Evolutionary conservation across 2,329 filamentous ascomycete genomes (phyloP), one percentile per base, ranked within the genome.

Genomic region (Fusarium neocosmosporiellum): DNA sequence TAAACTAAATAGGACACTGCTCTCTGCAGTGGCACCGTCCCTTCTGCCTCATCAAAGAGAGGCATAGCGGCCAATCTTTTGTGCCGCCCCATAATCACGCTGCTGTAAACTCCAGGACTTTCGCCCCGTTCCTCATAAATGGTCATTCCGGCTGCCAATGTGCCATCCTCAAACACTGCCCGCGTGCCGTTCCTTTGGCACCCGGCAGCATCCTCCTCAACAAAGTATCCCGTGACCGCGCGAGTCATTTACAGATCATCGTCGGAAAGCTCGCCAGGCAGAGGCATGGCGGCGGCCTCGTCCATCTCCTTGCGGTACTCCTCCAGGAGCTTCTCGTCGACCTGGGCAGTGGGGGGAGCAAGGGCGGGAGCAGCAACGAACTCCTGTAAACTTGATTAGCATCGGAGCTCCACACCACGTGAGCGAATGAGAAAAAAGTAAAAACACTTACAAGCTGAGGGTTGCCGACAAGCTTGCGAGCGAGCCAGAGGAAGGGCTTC

Each of bases 401-500:
- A 54, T 65, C 63, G 43, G 27, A 16, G 33, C 27, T 63, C 53
- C 70, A 57, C n/a, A 13, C 24, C 20, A 31, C 34, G 34, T 29
- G 18, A 10, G 18, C 10, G 9, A 34, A 33, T 16, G 14, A 29
- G 27, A 27, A 14, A 20, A 16, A 22, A 16, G 24, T 9, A 39
- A 46, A 31, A 31, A 4, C 57, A 74, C 75, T 58, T 72, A 74
- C 71, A 57, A 79, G 73, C 57, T 73, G 68, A 80, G 94, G 89
- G 90, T 98, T 98, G 86, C 96, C 96, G 79, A 98, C 95, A 67
- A 99, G 92, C 92, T 99, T 99, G 85, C 96, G 92, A 79, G 95
- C 96, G 80, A 99, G 93, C 96, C 96, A 98, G 80, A 98, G 93
- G 94, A 99, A 98, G 74, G 96, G 96, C 92, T 98, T 99, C 92